These are phyloP conservation scores for Wickerhamiella nectarea DNA, from an alignment of 805 yeast genomes.

Conservation along the genomic window DNA sequence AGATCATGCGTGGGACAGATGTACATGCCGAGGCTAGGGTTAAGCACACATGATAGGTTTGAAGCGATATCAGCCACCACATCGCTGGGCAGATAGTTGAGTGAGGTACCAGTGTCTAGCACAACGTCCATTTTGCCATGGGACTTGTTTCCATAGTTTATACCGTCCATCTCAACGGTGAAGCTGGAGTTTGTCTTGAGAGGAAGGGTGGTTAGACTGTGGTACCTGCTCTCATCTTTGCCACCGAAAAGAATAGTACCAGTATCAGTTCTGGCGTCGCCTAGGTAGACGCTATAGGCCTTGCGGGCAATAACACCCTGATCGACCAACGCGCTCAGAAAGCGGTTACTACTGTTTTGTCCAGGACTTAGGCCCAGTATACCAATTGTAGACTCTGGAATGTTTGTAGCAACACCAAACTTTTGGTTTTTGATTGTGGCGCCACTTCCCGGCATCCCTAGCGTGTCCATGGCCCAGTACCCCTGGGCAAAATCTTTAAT, in stretches of 20 bases:
- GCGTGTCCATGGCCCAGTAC: slow-evolving; percentile 48
- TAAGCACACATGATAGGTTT: slow-evolving; percentile 31
- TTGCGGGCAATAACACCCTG: slow-evolving; percentile 43
- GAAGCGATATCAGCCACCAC: slow-evolving; percentile 25
- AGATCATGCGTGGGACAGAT: slow-evolving; percentile 13
- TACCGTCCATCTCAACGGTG: slow-evolving; percentile 17
- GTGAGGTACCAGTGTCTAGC: slow-evolving; percentile 46
- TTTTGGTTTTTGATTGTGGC: slow-evolving; percentile 36
- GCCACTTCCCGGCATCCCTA: slow-evolving; percentile 33
- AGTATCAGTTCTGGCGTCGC: slow-evolving; percentile 25
- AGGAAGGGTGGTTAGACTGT: slow-evolving; percentile 37
- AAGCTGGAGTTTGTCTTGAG: slow-evolving; percentile 15
- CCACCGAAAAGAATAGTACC: slow-evolving; percentile 66
- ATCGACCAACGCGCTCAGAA: slow-evolving; percentile 47
- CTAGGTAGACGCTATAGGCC: slow-evolving; percentile 51
- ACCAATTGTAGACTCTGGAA: slow-evolving; percentile 49
- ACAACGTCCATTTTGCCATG: slow-evolving; percentile 26
- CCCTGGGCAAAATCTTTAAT: slow-evolving; percentile 42
- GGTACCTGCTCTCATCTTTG: slow-evolving; percentile 51
- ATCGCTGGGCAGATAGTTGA: slow-evolving; percentile 34
- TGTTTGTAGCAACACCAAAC: slow-evolving; percentile 61
- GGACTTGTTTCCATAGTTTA: slow-evolving; percentile 12
- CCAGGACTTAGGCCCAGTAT: slow-evolving; percentile 23
- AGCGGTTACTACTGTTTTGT: slow-evolving; percentile 31
- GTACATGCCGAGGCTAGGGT: slow-evolving; percentile 30